Conservation (phyloP, 2,329 filamentous ascomycete species). For the Aschersonia sp. region DNA sequence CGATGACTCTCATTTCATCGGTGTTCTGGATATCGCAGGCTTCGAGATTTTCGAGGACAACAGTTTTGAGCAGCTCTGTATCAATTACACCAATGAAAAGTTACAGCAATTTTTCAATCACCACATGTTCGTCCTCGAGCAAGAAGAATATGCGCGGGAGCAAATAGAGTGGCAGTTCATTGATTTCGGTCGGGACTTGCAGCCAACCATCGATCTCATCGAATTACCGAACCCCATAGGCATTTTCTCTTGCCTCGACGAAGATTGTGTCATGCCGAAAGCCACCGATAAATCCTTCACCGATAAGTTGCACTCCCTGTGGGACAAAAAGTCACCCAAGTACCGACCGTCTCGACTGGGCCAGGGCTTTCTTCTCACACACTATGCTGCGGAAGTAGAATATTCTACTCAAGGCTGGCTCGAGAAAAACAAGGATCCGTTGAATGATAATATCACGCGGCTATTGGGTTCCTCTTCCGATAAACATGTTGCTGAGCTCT, state of each 20-base stretch:
- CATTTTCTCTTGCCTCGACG: slow-evolving; percentile 95
- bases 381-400: slow-evolving; percentile 95
- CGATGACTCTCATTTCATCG: slow-evolving; percentile 92
- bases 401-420: slow-evolving; percentile 92
- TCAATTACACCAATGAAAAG: slow-evolving; percentile 99
- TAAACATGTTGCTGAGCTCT: slow-evolving; percentile 70
- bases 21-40: slow-evolving; percentile 94
- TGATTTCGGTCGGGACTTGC: slow-evolving; percentile 91
- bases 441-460: slow-evolving; percentile 93
- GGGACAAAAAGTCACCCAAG: slow-evolving; percentile 92
- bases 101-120: slow-evolving; percentile 99
- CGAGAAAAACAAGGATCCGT: slow-evolving; percentile 96
- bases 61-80: slow-evolving; percentile 97
- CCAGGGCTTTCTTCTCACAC: slow-evolving; percentile 89
- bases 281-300: slow-evolving; percentile 95
- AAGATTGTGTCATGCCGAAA: slow-evolving; percentile 98
- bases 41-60: slow-evolving; percentile 98
- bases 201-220: slow-evolving; percentile 95
- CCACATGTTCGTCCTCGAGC: slow-evolving; percentile 98
- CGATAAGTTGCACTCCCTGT: slow-evolving; percentile 90
- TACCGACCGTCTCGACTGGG: slow-evolving; percentile 78
- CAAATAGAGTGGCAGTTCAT: slow-evolving; percentile 99
- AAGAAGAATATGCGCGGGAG: slow-evolving; percentile 93
- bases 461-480: slow-evolving; percentile 72
- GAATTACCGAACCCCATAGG: slow-evolving; percentile 93